Evolutionary conservation across 2,329 filamentous ascomycete species (phyloP), one percentile per base, ranked within the genome.

Genomic region (Herpomyces periplanetae): DNA sequence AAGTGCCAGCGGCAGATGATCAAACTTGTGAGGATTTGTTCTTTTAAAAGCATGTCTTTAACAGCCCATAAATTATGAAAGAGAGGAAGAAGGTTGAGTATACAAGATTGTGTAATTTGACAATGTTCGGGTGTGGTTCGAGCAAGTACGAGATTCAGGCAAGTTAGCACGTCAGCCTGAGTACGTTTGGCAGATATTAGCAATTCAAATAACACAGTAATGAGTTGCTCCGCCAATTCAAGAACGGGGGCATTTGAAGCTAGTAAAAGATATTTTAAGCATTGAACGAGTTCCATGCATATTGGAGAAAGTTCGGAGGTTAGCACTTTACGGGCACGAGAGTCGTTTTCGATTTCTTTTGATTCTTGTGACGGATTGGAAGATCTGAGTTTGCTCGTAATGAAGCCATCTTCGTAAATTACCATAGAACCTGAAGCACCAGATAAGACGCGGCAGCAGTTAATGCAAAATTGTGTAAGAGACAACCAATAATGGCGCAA

Each of bases 21-120:
- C 11, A 87, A 41, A 1, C 55, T 54, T 27, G 57, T 57, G 13
- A 84, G 44, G 34, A 87, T 62, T 34, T 71, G 68, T 26, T 75
- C 64, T 27, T 61, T 57, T 19, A 80, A 27, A 7, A 50, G 47
- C 11, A 49, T 37, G 17, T 52, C 50, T 27, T 63, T 65, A n/a
- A 51, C 49, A 26, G 57, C 46, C 73, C 75, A 96, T 40, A 69
- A 55, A 19, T 53, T 49, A 21, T 51, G 53, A 26, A 87, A 54
- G 17, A 73, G 36, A 1, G 66, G 62, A 10, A 87, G 32, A 4
- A 73, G 34, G 4, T 51, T 45, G 21, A 44, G 40, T 8, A 62
- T 46, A 14, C 61, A 40, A 13, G 42, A 44, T 26, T 49, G 50
- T 3, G 60, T 52, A 20, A 69, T 43, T 1, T 43, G 35, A 7